Base-by-base conservation (phyloP, 805 yeast genomes). In the Pichia insulana region DNA sequence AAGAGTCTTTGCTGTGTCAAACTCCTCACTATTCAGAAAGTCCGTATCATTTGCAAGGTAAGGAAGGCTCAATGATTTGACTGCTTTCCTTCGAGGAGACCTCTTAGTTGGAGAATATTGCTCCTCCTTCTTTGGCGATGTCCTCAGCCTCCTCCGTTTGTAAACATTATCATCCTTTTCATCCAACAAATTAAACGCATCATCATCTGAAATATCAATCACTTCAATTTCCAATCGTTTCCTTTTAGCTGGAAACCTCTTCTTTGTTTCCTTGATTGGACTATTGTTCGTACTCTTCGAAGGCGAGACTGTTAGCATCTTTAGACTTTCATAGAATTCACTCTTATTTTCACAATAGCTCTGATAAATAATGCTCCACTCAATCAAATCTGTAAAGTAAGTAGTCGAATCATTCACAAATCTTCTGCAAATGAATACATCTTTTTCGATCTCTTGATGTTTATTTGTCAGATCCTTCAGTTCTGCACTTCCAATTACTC, bases 351-450 rank as follows among this genome's bases (percentile, higher is more conserved):
- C 48, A 5, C 43, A 35, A 33, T 65, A 57, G 7, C 55, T 34
- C 6, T 47, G 45, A 17, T 41, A 37, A 43, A 67, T 53, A 10
- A 57, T 65, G 31, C 61, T 55, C 62, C 63, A 74, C 39, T 72
- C 72, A 38, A 73, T 58, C 9, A 34, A 46, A 20, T 61, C 61
- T 2, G 72, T 57, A 42, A 70, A 54, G 33, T 47, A 49, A 5
- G 57, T 63, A 2, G 62, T 65, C 7, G 51, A 51, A 11, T 60
- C 55, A 48, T 69, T 71, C 41, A 68, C 54, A n/a, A 69, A 70
- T 43, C 71, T 55, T 36, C 68, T 53, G 47, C 76, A 71, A 20
- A 69, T 48, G 42, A 58, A 73, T 3, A 64, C 57, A 6, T 55
- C 43, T 13, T 38, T 22, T 16, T 56, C 55, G 3, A 50, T 27